phyloP scores from a whole-genome alignment of 2,329 filamentous ascomycete genomes.

The Phoma sp. region DNA sequence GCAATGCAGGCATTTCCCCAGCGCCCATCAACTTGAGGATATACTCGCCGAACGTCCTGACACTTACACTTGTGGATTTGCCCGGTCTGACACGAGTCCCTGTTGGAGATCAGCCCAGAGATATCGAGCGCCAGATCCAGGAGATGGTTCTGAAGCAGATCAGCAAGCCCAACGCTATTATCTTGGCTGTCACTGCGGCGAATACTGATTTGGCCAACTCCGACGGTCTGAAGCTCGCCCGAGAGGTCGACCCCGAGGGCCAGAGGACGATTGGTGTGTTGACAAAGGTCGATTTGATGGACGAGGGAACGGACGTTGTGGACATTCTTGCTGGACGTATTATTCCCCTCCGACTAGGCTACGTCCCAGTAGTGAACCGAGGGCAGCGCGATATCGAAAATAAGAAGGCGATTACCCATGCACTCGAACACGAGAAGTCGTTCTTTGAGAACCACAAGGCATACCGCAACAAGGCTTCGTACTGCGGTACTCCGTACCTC shows the following conservation, averaged over 20 bases:
- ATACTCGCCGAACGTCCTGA: conserved; percentile 97
- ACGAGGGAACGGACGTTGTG: conserved; percentile 96
- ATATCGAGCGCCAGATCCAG: conserved; percentile 94
- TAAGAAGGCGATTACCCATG: conserved; percentile 90
- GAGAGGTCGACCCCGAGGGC: conserved; percentile 96
- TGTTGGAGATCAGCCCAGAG: conserved; percentile 92
- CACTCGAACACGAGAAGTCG: conserved; percentile 90
- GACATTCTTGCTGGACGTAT: conserved; percentile 98
- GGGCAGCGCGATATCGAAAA: conserved; percentile 98
- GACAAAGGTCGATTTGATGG: conserved; percentile 99
- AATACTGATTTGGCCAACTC: conserved; percentile 99
- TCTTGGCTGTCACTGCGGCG: conserved; percentile 92
- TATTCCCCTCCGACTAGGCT: conserved; percentile 91
- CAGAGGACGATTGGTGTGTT: conserved; percentile 98
- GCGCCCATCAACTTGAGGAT: conserved; percentile 97
- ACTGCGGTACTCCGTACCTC: conserved; percentile 97
- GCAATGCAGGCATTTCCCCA: conserved; percentile 94
- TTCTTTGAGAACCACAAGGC: conserved; percentile 99
- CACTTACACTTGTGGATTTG: conserved; percentile 93
- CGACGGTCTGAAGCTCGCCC: conserved; percentile 92
- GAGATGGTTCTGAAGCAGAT: conserved; percentile 99
- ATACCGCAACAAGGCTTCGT: conserved; percentile 97
- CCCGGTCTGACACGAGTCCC: conserved; percentile 96
- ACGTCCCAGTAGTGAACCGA: conserved; percentile 97
- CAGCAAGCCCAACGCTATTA: conserved; percentile 97